These are phyloP conservation scores for Puccinia hordei DNA, from an alignment of 1,284 basidiomycete species.

Conservation along the genomic window DNA sequence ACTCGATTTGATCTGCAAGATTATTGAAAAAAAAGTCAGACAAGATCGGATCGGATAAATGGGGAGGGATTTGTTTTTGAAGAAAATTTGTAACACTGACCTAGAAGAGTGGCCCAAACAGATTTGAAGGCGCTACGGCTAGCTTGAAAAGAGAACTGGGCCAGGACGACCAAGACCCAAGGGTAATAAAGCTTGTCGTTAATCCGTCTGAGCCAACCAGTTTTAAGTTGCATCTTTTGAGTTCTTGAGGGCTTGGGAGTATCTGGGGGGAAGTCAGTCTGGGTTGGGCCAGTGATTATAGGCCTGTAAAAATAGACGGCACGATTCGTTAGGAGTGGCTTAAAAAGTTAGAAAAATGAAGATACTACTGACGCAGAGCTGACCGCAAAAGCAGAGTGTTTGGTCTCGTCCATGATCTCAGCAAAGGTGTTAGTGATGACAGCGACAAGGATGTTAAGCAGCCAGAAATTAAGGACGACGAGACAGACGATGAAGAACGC, in stretches of 20 bases:
- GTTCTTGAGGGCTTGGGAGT: conserved; percentile 59
- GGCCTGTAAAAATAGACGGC: conserved; percentile 62
- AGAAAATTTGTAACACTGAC: background rate
- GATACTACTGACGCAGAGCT: conserved; percentile 61
- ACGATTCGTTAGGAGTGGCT: no score
- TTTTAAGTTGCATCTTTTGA: conserved; percentile 55
- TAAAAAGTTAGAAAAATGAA: no score
- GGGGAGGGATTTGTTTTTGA: no score
- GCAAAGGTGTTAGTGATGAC: conserved; percentile 95
- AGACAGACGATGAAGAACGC: conserved; percentile 81
- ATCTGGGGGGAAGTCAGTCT: conserved; percentile 53
- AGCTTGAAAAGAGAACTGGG: conserved; percentile 73
- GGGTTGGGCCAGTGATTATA: conserved; percentile 54
- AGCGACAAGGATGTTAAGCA: conserved; percentile 91
- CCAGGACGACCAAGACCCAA: conserved; percentile 66
- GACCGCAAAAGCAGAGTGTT: conserved; percentile 86
- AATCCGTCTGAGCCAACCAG: conserved; percentile 34
- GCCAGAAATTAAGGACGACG: conserved; percentile 53
- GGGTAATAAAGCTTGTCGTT: conserved; percentile 51
- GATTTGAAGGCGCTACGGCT: conserved; percentile 69
- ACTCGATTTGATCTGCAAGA: conserved; percentile 72
- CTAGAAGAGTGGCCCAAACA: conserved; percentile 60
- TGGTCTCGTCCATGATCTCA: conserved; percentile 82
- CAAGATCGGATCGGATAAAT: background rate
- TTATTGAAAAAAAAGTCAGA: background rate